Conservation (phyloP, 495 filamentous ascomycete species). For the Penicillium antarcticum region DNA sequence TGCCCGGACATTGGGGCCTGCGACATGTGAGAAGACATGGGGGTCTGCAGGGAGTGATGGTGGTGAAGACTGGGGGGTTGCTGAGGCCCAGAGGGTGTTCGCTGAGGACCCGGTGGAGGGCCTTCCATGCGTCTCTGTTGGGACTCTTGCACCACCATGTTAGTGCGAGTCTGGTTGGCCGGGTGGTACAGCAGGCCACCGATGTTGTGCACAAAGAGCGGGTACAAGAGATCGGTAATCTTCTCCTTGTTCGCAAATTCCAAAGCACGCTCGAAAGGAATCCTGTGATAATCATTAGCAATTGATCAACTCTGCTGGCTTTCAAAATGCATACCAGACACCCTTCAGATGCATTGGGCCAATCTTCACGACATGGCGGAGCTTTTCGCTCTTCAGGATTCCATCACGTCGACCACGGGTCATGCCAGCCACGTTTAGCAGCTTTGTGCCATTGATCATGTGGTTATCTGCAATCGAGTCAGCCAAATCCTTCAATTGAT, state of each 20-base stretch:
- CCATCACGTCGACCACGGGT: conserved; percentile 93
- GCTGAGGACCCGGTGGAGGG: conserved; percentile 23
- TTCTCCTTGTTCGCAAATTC: conserved; percentile 99
- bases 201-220: conserved; percentile 97
- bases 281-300: conserved; percentile 53
- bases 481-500: neutral
- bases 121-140: conserved; percentile 65
- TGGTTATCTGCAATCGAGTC: conserved; percentile 72
- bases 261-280: conserved; percentile 91
- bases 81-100: conserved; percentile 54
- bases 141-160: conserved; percentile 82
- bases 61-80: conserved; percentile 69
- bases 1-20: conserved; percentile 77
- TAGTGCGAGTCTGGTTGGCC: conserved; percentile 77
- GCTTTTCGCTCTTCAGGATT: conserved; percentile 96
- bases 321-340: conserved; percentile 71
- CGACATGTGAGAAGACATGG: conserved; percentile 60
- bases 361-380: conserved; percentile 96
- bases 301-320: neutral
- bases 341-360: conserved; percentile 99
- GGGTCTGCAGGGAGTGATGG: conserved; percentile 73
- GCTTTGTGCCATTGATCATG: conserved; percentile 98
- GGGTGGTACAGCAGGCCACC: conserved; percentile 92
- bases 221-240: conserved; percentile 93
- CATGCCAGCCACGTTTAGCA: conserved; percentile 97